Evolutionary conservation across 768 basidiomycete genomes (phyloP), one percentile per base, ranked within the genome.

Genomic region (Suillus fuscotomentosus): DNA sequence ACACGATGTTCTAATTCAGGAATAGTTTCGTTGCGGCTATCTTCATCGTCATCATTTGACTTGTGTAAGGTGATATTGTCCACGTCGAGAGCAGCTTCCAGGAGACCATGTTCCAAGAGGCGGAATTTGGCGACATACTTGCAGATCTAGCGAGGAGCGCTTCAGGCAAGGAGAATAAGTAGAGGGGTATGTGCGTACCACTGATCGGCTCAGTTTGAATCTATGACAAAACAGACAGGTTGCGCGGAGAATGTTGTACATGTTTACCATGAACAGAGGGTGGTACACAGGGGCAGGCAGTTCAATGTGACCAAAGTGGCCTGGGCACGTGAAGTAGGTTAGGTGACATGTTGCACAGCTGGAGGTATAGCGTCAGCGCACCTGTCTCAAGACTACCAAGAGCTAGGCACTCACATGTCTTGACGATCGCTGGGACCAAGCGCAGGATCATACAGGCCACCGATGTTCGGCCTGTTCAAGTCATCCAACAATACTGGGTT

Each of bases 241-340:
- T 43, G 90, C 90, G 63, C 96, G 88, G 24, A 99, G 80, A 54
- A 99, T 79, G 67, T 90, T 90, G 74, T 89, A 96, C 82, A 91
- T 89, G 71, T 96, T 93, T 39, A 84, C 82, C 88, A 99, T 94
- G 78, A 99, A 99, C 45, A 99, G 80, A 0, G 97, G 97, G 72
- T 99, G 97, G 73, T 92, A 99, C 3, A 99, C 94, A 15, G 97
- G 96, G 20, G 91, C 86, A 22, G 97, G 95, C 7, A 99, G 85
- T 66, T 98, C 95, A 66, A 99, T 97, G 77, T 99, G 97, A 24
- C 97, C 97, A 78, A 91, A 99, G 77, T 99, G 97, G 20, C 97
- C 97, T 2, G 97, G 96, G 76, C 97, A 99, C 65, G 90, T 90
- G 79, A 90, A 99, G 72, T 95, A 97, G 55, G 88, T 92, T 71